Base-by-base conservation (phyloP, 306 rosid genomes). In the Cicer arietinum region DNA sequence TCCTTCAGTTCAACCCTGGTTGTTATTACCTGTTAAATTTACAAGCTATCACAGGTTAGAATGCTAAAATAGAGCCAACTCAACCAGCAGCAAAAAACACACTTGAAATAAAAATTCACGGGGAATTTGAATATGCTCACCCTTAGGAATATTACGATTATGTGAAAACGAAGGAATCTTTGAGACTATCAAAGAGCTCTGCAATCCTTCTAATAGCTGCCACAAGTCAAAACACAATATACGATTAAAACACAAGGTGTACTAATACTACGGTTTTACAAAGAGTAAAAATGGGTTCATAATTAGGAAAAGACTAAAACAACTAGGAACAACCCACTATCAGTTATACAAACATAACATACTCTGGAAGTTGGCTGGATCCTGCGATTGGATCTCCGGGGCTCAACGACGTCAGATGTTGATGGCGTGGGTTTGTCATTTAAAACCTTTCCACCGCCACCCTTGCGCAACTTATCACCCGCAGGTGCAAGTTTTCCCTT, bases 341-440 rank as follows among this genome's bases (percentile, higher is more conserved):
- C 50, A 51, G 63, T 67, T 46, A 71, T 6, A 39, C 70, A 68
- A 65, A 84, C 93, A 85, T 79, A 74, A 85, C 96, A 85, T 84
- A 95, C 99, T 81, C 99, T 92, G 58, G 98, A 92, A 2, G 99
- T 95, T 30, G 99, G 99, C 77, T 92, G 98, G 81, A 95, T 95
- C 81, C 87, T 85, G 67, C 99, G 99, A 81, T 84, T 84, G 60
- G 99, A 95, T 85, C 99, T 89, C 12, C 99, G 93, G 16, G 96
- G 99, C 89, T 89, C 99, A 35, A 3, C 47, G n/a, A 45, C 77
- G 73, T 88, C 95, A 39, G 96, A 85, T 16, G 89, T 84, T 61
- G 88, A 80, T 73, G 77, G 89, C 6, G 37, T 62, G 25, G 89
- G 52, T 81, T 84, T 89, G 56, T 87, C 87, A 63, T 79, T 66